These are phyloP conservation scores for Zygotorulaspora chibaensis DNA, from an alignment of 805 yeast genomes.

Conservation along the genomic window DNA sequence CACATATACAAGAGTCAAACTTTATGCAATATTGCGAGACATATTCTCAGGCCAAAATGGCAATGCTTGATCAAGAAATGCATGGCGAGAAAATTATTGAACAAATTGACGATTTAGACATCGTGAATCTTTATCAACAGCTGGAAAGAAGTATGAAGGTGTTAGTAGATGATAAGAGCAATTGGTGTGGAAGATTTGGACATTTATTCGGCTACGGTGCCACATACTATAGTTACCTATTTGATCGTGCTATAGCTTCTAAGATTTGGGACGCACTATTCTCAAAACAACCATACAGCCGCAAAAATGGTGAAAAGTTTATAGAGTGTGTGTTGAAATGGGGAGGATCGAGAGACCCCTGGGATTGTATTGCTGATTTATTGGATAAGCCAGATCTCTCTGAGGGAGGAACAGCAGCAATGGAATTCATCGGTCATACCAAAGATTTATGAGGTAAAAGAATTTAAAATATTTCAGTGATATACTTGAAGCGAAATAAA, in stretches of 20 bases:
- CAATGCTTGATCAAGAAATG: conserved; percentile 76
- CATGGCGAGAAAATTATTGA: conserved; percentile 45
- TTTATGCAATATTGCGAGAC: conserved; percentile 66
- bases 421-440: conserved; percentile 47
- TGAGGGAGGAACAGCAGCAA: conserved; percentile 67
- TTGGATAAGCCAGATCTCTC: conserved; percentile 58
- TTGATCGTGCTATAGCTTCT: conserved; percentile 90
- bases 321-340: conserved; percentile 68
- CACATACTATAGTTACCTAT: conserved; percentile 83
- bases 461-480: not conserved
- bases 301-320: conserved; percentile 72
- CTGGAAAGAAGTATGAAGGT: conserved; percentile 57
- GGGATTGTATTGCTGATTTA: conserved; percentile 79
- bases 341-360: conserved; percentile 93
- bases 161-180: conserved; percentile 63
- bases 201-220: conserved; percentile 93
- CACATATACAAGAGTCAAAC: conserved; percentile 48
- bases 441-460: conserved; percentile 12
- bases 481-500: no score
- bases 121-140: conserved; percentile 59
- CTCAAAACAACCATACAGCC: conserved; percentile 60
- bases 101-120: conserved; percentile 44
- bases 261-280: conserved; percentile 77
- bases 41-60: conserved; percentile 85
- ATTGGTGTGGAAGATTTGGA: conserved; percentile 93